Percentiles rank a stretch among this genome's conserved stretches.
Conservation (phyloP, 208 protist species). For the Acanthamoeba royreba region DNA sequence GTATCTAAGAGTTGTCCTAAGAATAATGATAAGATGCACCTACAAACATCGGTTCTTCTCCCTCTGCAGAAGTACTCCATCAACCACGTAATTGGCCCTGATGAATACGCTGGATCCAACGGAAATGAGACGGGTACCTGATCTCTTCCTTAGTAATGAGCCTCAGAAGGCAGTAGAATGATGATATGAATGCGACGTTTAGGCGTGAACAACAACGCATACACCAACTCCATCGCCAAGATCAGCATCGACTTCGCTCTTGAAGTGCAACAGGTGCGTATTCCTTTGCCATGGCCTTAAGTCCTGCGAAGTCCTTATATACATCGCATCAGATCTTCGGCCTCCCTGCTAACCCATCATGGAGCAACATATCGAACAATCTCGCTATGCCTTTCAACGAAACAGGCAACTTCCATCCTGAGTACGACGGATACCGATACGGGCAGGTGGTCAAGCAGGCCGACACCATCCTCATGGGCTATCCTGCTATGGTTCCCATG, state of each 20-base stretch:
- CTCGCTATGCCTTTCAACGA: not conserved
- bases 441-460: slow-evolving; percentile 52
- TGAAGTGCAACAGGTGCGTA: slow-evolving; percentile 46
- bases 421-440: slow-evolving; percentile 1
- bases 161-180: too few species aligned
- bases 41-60: not conserved
- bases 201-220: slow-evolving; percentile 41
- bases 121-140: too few species aligned
- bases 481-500: not conserved
- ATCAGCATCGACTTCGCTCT: not conserved
- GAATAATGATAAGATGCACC: too few species aligned
- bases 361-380: not conserved
- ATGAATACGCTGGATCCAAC: slow-evolving; percentile 58
- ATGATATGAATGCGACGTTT: too few species aligned
- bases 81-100: slow-evolving; percentile 48
- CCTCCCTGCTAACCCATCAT: not conserved
- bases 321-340: not conserved
- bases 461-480: slow-evolving; percentile 47
- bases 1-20: too few species aligned
- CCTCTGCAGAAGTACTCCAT: slow-evolving; percentile 45
- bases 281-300: not conserved
- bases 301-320: not conserved
- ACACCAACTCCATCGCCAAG: slow-evolving; percentile 8
- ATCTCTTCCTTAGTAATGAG: too few species aligned
- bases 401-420: slow-evolving; percentile 5